phyloP scores from a whole-genome alignment of 352 stramenopile species.

The Globisporangium cylindrosporum region DNA sequence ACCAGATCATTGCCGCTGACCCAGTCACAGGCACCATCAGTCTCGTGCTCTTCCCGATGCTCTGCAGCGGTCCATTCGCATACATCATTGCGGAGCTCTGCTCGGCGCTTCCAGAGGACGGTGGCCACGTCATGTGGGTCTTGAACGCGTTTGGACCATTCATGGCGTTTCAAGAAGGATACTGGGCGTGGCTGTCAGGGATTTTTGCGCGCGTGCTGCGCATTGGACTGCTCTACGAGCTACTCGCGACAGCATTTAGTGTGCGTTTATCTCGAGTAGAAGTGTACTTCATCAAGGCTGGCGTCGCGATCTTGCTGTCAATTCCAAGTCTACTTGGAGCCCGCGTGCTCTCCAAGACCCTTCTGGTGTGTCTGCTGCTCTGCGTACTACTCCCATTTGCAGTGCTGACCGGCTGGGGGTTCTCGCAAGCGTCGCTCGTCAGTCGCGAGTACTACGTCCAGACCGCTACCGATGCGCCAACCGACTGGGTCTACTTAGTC shows the following conservation, averaged over 20 bases:
- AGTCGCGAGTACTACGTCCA: not conserved
- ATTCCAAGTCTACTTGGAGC: slow-evolving; percentile 35
- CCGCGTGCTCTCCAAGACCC: slow-evolving; percentile 57
- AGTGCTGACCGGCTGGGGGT: slow-evolving; percentile 38
- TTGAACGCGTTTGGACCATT: slow-evolving; percentile 82
- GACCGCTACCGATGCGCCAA: slow-evolving; percentile 17
- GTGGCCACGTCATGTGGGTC: slow-evolving; percentile 82
- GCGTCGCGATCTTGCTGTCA: slow-evolving; percentile 19
- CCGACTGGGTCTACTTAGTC: slow-evolving; percentile 76
- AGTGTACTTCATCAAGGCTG: slow-evolving; percentile 21
- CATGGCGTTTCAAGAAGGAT: slow-evolving; percentile 56
- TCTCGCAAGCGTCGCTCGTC: slow-evolving; percentile 16
- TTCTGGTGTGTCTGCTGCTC: slow-evolving; percentile 9
- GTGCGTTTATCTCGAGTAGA: not conserved
- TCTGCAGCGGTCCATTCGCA: slow-evolving; percentile 84
- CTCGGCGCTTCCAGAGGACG: slow-evolving; percentile 74
- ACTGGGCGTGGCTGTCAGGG: slow-evolving; percentile 72
- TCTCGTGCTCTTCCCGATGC: slow-evolving; percentile 43
- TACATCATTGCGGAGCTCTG: slow-evolving; percentile 89
- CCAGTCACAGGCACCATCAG: slow-evolving; percentile 20
- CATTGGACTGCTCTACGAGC: slow-evolving; percentile 39
- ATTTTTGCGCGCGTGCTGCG: slow-evolving; percentile 73
- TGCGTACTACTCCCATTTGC: slow-evolving; percentile 63
- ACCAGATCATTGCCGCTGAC: slow-evolving; percentile 24
- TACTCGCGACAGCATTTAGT: slow-evolving; percentile 9